Base-by-base conservation (phyloP, 1,284 basidiomycete genomes). In the Jaminaea rosea region DNA sequence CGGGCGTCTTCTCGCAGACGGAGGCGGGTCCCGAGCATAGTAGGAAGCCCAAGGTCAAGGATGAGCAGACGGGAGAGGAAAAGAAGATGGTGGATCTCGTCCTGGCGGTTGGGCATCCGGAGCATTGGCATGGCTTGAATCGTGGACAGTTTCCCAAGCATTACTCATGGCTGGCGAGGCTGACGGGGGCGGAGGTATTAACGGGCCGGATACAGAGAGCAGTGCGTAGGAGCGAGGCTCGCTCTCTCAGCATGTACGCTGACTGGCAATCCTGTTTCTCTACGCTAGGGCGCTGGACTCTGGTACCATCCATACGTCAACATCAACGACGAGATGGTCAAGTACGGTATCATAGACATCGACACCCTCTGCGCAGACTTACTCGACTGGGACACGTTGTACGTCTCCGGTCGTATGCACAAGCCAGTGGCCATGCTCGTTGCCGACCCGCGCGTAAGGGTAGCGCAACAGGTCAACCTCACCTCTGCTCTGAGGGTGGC, bases 281-380 rank as follows among this genome's bases (percentile, higher is more conserved):
- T n/a, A n/a, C 83, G 84, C 21, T 65, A 86, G 9, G 84, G 84
- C 2, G 93, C 93, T 0, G 89, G 88, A 4, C 80, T 97, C 31
- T 99, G 93, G 93, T 73, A 73, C 59, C 59, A 67, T 24, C 71
- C 71, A 4, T 73, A 73, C 47, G 58, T 73, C 51, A 47, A 34
- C 46, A 44, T 63, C 17, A 57, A 59, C 6, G 64, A 42, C 11
- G 67, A 94, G 87, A 84, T 81, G 47, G 87, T 97, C 77, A 99
- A 99, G 77, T 99, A 99, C 74, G 93, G 93, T n/a, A 84, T 97
- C 24, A 91, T 93, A 28, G 89, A 88, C 0, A 82, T 94, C 7
- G 87, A 93, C 63, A 85, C 84, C 52, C 80, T 99, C 26, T 89
- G 87, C 63, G 80, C 83, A 1, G 94, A 99, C 73, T 78, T 98